Percentiles rank a stretch among this genome's conserved stretches.
phyloP scores from a whole-genome alignment of 2,329 filamentous ascomycete species.

The Apiospora phragmitis region DNA sequence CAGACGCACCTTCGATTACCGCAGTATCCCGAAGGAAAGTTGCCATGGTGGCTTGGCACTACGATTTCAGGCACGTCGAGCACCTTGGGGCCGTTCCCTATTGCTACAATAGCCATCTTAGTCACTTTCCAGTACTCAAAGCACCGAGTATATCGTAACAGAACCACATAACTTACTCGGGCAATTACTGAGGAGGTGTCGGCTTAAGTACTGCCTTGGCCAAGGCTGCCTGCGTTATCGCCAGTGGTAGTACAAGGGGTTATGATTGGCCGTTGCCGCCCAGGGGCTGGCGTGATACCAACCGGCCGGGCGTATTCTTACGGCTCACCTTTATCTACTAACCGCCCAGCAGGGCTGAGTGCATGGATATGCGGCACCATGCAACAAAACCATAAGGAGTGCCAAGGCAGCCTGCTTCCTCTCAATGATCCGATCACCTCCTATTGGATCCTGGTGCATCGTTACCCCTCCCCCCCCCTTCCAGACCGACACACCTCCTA shows the following conservation, averaged over 20 bases:
- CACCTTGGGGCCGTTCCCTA: neutral
- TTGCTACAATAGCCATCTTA: neutral
- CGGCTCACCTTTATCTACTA: neutral
- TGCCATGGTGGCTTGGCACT: neutral
- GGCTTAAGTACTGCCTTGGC: neutral
- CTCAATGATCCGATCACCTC: neutral
- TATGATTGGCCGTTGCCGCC: neutral
- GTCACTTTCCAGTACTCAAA: neutral
- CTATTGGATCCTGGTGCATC: neutral
- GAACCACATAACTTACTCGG: no score
- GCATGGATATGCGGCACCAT: neutral
- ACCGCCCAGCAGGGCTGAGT: neutral
- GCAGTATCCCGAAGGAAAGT: neutral
- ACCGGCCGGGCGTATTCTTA: neutral
- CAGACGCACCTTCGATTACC: neutral
- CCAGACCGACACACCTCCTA: neutral
- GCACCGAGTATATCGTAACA: neutral
- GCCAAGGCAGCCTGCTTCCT: neutral
- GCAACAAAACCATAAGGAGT: neutral
- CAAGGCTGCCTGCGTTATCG: neutral
- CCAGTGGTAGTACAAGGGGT: neutral
- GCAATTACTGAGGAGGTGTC: neutral
- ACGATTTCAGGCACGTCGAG: neutral
- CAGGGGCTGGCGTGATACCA: neutral
- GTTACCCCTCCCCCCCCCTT: neutral